Base-by-base conservation (phyloP, 805 yeast species). In the Hagleromyces aurorensis region DNA sequence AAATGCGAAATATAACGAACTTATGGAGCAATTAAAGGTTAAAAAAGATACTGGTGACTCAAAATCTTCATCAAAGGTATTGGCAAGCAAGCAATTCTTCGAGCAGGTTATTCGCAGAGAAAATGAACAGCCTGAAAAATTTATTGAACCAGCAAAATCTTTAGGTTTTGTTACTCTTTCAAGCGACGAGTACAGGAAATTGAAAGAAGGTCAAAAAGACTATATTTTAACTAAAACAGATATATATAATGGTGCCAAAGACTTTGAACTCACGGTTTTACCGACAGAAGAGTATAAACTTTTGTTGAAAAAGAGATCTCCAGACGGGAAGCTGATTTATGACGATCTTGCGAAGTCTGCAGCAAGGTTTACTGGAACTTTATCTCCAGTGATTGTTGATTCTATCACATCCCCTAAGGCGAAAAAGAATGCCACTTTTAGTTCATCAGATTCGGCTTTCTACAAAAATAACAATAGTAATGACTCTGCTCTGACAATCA, bases 201-300 rank as follows among this genome's bases (percentile, higher is more conserved):
- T 59, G 11, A 29, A 46, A 12, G 58, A 50, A 12, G 49, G 47
- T 23, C 59, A 55, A 35, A 47, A 50, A 29, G 48, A 48, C 13
- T 48, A 46, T 18, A 33, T 43, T 10, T 32, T 55, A n/a, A 57
- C 59, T 3, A 57, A 52, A 27, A 38, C 57, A 2, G 59, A 56
- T 25, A 39, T 60, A 5, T 53, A 54, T 30, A 44, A 50, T 20
- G 52, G 48, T 12, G 57, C 76, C 4, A 62, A 59, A 43, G 50
- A 50, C 10, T 64, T 65, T 40, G 63, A 64, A 6, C 44, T 70
- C 28, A 56, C 65, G 2, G 64, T 70, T 1, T 38, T 70, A 23
- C 62, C 73, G 2, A 39, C 50, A 5, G 70, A 64, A 0, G 74
- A 69, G 32, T 69, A 65, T 39, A 53, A 50, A 26, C 31, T 44